These are phyloP conservation scores for Synchytrium microbalum DNA, from an alignment of 371 early-diverging fungal genomes.

Conservation along the genomic window DNA sequence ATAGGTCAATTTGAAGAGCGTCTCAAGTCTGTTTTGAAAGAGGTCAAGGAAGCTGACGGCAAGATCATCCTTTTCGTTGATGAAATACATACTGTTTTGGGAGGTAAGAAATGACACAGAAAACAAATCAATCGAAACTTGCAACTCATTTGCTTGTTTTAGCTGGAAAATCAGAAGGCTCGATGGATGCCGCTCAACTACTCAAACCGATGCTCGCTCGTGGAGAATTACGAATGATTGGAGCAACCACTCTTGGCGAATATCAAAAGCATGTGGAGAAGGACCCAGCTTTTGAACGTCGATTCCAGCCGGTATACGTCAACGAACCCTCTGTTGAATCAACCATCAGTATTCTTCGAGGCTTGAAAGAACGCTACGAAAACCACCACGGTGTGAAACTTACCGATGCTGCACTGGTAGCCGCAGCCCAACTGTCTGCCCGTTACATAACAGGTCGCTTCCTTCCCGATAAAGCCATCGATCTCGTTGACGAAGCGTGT, in stretches of 20 bases:
- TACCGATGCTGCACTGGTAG: conserved; percentile 64
- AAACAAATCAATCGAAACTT: background rate
- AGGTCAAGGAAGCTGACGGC: conserved; percentile 83
- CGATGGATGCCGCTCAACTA: conserved; percentile 91
- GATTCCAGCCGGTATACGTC: conserved; percentile 73
- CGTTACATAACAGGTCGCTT: conserved; percentile 73
- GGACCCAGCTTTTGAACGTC: conserved; percentile 81
- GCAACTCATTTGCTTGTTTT: conserved; percentile 41
- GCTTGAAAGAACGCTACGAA: conserved; percentile 68
- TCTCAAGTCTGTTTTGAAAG: conserved; percentile 93
- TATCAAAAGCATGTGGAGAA: conserved; percentile 81
- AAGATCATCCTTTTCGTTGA: conserved; percentile 97
- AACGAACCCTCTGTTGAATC: conserved; percentile 72
- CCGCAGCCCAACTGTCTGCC: conserved; percentile 65
- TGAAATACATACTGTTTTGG: conserved; percentile 91
- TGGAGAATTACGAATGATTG: conserved; percentile 75
- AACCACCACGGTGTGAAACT: conserved; percentile 73
- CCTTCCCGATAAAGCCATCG: conserved; percentile 83
- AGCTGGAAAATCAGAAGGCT: conserved; percentile 84
- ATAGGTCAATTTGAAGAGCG: conserved; percentile 99
- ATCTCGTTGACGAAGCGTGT: conserved; percentile 86
- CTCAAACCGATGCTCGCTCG: conserved; percentile 81
- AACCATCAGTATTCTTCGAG: conserved; percentile 77
- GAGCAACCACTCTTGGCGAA: conserved; percentile 80
- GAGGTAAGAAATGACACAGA: too few species aligned